phyloP scores from a whole-genome alignment of 768 basidiomycete genomes.

The Lactarius quietus region DNA sequence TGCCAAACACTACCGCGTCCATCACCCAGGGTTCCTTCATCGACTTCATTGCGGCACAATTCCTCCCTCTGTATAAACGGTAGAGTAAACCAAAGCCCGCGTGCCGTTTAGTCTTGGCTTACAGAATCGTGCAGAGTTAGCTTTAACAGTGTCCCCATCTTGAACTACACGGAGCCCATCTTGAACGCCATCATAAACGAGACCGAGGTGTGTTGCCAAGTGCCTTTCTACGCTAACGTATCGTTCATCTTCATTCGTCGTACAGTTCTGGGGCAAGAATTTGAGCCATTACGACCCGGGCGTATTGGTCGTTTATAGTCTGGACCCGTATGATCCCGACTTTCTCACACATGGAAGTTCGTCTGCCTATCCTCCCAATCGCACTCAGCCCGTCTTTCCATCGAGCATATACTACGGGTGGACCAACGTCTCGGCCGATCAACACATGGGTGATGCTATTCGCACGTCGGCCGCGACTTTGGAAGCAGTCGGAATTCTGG shows the following conservation, averaged over 20 bases:
- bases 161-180: constrained; percentile 3
- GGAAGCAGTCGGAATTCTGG: not conserved
- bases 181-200: constrained; percentile 9
- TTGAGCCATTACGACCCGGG: not conserved
- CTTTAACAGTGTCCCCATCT: not conserved
- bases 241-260: not conserved
- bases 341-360: constrained; percentile 8
- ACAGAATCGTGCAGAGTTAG: not conserved
- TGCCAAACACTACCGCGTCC: not conserved
- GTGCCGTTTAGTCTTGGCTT: not conserved
- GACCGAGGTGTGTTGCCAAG: constrained; percentile 2
- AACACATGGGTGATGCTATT: constrained; percentile 5
- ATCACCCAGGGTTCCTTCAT: not conserved
- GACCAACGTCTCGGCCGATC: not conserved
- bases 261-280: constrained; percentile 7
- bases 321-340: constrained; percentile 5
- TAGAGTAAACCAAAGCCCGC: not conserved
- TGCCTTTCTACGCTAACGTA: not conserved
- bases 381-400: not conserved
- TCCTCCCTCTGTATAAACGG: not conserved
- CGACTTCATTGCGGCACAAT: constrained; percentile 1
- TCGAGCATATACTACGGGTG: constrained; percentile 1
- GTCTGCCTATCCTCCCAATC: constrained; percentile 13
- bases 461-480: not conserved
- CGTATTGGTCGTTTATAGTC: constrained; percentile 1